A percentile compares a stretch with the other conserved stretches of the same genome.
These are phyloP conservation scores for Thraustochytrium striatum DNA, from an alignment of 352 stramenopile genomes.

Conservation along the genomic window DNA sequence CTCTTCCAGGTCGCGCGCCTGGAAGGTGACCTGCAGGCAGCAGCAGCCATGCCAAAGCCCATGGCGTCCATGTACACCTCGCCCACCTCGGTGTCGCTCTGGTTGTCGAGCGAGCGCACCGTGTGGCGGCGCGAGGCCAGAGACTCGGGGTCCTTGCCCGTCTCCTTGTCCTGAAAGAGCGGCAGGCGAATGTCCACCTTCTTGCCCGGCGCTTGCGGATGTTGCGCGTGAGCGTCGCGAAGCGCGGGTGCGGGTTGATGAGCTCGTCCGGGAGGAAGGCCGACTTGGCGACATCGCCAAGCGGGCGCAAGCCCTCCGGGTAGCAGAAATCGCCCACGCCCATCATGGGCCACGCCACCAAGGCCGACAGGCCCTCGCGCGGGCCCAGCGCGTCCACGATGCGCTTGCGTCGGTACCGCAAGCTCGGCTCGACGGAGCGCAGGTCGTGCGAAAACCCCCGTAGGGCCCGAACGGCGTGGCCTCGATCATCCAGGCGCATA, in stretches of 20 bases:
- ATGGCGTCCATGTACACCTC: slow-evolving; percentile 99
- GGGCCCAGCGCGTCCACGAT: slow-evolving; percentile 84
- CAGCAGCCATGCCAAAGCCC: slow-evolving; percentile 99
- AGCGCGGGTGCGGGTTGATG: slow-evolving; percentile 98
- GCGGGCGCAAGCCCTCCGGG: slow-evolving; percentile 53
- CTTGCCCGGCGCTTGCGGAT: slow-evolving; percentile 87
- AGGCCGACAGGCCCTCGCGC: slow-evolving; percentile 92
- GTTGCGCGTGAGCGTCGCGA: slow-evolving; percentile 94
- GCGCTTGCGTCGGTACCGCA: slow-evolving; percentile 88
- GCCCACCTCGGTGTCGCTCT: slow-evolving; percentile 35
- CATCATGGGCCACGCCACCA: slow-evolving; percentile 93
- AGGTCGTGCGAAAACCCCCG: slow-evolving; percentile 87
- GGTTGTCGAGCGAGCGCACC: slow-evolving; percentile 8
- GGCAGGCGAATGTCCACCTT: slow-evolving; percentile 82
- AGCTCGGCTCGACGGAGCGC: slow-evolving; percentile 93
- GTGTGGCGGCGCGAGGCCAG: neutral
- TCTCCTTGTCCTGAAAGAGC: slow-evolving; percentile 74
- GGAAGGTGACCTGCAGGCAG: slow-evolving; percentile 87
- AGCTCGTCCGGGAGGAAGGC: slow-evolving; percentile 93
- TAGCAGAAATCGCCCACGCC: slow-evolving; percentile 81
- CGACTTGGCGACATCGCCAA: slow-evolving; percentile 80
- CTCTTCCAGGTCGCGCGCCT: slow-evolving; percentile 94
- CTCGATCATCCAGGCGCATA: slow-evolving; percentile 99
- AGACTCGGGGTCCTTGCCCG: slow-evolving; percentile 45
- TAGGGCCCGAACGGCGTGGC: slow-evolving; percentile 89